Conservation (phyloP, 129 eudicot species). For the Smallanthus sonchifolius region DNA sequence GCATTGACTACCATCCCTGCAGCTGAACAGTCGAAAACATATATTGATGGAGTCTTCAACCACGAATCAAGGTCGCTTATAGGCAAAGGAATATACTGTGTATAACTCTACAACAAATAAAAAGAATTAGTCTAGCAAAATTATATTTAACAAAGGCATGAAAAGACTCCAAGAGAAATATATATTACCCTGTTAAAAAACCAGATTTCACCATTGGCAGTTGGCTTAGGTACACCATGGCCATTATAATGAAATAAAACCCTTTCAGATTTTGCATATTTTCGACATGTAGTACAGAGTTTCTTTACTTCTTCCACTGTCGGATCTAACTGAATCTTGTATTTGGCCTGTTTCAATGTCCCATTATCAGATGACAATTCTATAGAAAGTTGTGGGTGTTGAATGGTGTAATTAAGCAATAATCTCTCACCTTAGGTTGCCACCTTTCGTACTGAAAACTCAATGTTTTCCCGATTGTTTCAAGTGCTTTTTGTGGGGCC, state of each 20-base stretch:
- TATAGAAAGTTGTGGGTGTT: background rate
- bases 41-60: conserved; percentile 94
- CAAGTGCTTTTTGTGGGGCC: conserved; percentile 95
- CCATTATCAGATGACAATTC: conserved; percentile 1
- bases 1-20: conserved; percentile 94
- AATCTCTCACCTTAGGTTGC: conserved; percentile 83
- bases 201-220: conserved; percentile 96
- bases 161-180: background rate
- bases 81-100: conserved; percentile 93
- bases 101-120: conserved; percentile 65
- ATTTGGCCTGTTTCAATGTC: conserved; percentile 65
- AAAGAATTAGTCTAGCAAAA: conserved; percentile 6
- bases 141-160: background rate
- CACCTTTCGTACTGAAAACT: conserved; percentile 89
- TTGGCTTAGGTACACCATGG: conserved; percentile 98
- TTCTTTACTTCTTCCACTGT: conserved; percentile 96
- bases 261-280: conserved; percentile 88
- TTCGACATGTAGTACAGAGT: conserved; percentile 88
- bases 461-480: conserved; percentile 82
- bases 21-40: conserved; percentile 97
- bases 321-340: conserved; percentile 80
- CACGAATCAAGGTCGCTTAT: conserved; percentile 87
- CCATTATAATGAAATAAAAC: conserved; percentile 96
- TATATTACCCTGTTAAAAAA: conserved; percentile 72
- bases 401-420: conserved; percentile 6